These are phyloP conservation scores for Salinomyces thailandicus DNA, from an alignment of 2,329 filamentous ascomycete species.

Conservation along the genomic window DNA sequence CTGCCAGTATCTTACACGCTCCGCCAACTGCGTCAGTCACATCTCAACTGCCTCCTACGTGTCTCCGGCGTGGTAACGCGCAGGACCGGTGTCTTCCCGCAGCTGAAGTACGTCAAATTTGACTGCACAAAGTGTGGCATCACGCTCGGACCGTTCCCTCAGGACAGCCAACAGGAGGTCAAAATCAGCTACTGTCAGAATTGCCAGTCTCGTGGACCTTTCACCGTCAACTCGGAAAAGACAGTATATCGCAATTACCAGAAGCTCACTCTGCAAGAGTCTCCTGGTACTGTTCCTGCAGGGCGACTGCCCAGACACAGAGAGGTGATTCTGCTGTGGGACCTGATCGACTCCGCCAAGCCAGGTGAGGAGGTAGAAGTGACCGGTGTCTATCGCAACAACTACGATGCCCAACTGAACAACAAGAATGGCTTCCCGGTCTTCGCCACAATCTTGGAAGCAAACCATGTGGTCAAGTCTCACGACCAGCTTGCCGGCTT, in stretches of 20 bases:
- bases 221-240: conserved; percentile 92
- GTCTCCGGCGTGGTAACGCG: conserved; percentile 93
- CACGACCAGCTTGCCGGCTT: conserved; percentile 97
- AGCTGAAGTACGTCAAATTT: conserved; percentile 97
- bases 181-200: conserved; percentile 94
- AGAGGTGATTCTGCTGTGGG: conserved; percentile 92
- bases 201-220: conserved; percentile 89
- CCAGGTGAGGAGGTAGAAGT: conserved; percentile 96
- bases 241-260: conserved; percentile 98
- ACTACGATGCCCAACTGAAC: conserved; percentile 94
- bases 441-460: conserved; percentile 93
- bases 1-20: conserved; percentile 91
- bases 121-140: conserved; percentile 88
- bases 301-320: conserved; percentile 86
- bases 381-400: conserved; percentile 94
- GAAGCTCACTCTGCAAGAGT: conserved; percentile 93
- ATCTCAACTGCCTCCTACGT: conserved; percentile 88
- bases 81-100: conserved; percentile 88
- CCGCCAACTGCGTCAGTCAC: conserved; percentile 85
- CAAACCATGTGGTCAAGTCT: conserved; percentile 92
- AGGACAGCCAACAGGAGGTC: conserved; percentile 92
- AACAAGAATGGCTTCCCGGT: conserved; percentile 98
- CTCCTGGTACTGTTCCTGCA: conserved; percentile 89
- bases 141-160: conserved; percentile 90
- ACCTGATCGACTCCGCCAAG: conserved; percentile 92